A percentile compares a stretch with the other conserved stretches of the same genome.
Evolutionary conservation across 176 grass and related monocot genomes (phyloP).

Genomic region (Echinochloa phyllopogon): DNA sequence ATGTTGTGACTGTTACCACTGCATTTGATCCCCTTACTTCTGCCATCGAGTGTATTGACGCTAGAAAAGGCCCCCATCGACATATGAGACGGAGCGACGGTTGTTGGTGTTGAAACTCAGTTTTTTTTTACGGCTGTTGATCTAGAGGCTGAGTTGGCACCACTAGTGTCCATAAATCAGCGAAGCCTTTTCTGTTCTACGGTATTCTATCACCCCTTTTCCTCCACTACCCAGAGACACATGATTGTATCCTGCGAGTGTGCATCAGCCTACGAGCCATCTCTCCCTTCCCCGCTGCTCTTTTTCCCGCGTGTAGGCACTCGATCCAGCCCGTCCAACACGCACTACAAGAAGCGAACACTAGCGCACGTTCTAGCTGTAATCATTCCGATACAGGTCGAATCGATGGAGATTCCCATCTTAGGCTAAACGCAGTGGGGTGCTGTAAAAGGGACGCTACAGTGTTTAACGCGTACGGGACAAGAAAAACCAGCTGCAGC

Average conservation of each 20-base stretch:
- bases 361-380: conserved; percentile 8
- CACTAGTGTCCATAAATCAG: conserved; percentile 1
- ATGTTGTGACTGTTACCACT: too few relatives aligned
- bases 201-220: conserved; percentile 33
- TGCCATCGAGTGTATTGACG: too few relatives aligned
- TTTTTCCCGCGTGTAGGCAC: conserved; percentile 25
- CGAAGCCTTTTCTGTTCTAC: neutral
- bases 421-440: too few relatives aligned
- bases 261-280: conserved; percentile 1
- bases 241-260: conserved; percentile 32
- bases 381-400: conserved; percentile 11
- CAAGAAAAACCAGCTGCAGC: too few relatives aligned
- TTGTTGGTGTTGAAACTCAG: neutral
- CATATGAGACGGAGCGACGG: too few relatives aligned
- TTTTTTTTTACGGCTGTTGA: neutral
- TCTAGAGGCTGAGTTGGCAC: conserved; percentile 21
- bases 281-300: neutral
- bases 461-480: too few relatives aligned
- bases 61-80: too few relatives aligned
- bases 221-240: conserved; percentile 25
- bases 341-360: neutral
- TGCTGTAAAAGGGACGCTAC: too few relatives aligned
- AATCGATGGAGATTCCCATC: conserved; percentile 39
- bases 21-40: too few relatives aligned
- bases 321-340: conserved; percentile 7